phyloP scores from a whole-genome alignment of 2,329 filamentous ascomycete genomes.

The Fusarium ambrosium region DNA sequence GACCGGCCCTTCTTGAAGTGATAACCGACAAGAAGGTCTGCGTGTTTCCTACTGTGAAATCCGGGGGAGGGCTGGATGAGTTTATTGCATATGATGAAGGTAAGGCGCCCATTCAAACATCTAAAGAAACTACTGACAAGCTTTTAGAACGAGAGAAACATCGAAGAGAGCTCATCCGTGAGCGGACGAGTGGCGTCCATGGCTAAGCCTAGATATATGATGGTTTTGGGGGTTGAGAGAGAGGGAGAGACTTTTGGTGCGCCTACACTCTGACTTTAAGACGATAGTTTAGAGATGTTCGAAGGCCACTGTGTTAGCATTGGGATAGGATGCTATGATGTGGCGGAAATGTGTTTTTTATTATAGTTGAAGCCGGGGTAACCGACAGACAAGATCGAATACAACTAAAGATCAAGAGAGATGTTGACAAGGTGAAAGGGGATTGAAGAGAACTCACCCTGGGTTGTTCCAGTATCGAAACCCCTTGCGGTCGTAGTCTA shows the following conservation, averaged over 20 bases:
- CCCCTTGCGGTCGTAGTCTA: no score
- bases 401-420: no score
- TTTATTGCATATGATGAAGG: slow-evolving; percentile 71
- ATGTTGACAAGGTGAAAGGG: no score
- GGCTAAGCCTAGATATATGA: background rate
- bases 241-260: background rate
- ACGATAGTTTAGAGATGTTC: no score
- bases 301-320: no score
- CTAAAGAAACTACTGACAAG: background rate
- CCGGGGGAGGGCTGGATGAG: slow-evolving; percentile 88
- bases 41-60: slow-evolving; percentile 96
- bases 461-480: no score
- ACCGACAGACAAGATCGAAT: no score
- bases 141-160: background rate
- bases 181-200: background rate
- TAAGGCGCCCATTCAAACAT: slow-evolving; percentile 28
- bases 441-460: no score
- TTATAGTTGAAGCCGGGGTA: no score
- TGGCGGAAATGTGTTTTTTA: no score
- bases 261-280: background rate
- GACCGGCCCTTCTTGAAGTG: slow-evolving; percentile 93
- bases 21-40: slow-evolving; percentile 93
- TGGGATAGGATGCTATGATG: no score
- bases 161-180: background rate
- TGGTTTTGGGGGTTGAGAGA: background rate